These are phyloP conservation scores for Rhodocollybia butyracea DNA, from an alignment of 768 basidiomycete species.

Conservation along the genomic window DNA sequence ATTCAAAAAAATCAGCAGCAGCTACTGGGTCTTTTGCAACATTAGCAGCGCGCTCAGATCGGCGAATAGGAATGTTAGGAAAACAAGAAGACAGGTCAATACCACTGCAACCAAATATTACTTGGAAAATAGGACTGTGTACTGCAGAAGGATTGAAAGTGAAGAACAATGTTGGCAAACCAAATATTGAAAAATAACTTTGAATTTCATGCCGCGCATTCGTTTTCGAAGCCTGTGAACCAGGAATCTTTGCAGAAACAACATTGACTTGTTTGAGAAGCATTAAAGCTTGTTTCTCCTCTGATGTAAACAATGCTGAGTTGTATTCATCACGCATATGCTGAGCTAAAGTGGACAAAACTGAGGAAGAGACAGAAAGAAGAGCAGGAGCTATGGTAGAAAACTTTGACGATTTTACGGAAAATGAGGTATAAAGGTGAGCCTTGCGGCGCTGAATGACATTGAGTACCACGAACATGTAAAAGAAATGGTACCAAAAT, in stretches of 20 bases:
- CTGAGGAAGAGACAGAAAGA: background rate
- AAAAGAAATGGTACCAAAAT: background rate
- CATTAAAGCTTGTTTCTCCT: slow-evolving; percentile 18
- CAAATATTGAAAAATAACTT: slow-evolving; percentile 24
- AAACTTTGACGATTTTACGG: too few species aligned
- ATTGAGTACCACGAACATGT: background rate
- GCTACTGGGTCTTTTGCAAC: slow-evolving; percentile 30
- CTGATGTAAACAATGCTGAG: background rate
- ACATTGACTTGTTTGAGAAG: slow-evolving; percentile 25
- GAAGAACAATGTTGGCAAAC: slow-evolving; percentile 23
- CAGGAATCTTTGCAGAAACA: slow-evolving; percentile 27
- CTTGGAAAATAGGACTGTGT: slow-evolving; percentile 28
- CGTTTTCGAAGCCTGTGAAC: slow-evolving; percentile 26
- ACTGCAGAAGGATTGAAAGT: slow-evolving; percentile 28
- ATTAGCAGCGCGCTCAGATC: slow-evolving; percentile 15
- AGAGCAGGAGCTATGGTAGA: background rate
- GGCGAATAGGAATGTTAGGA: slow-evolving; percentile 13
- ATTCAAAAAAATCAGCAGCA: slow-evolving; percentile 30
- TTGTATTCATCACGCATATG: background rate
- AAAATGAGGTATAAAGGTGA: background rate
- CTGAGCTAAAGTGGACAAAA: background rate
- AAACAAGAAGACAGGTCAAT: slow-evolving; percentile 13
- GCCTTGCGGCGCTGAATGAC: background rate
- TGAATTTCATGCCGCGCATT: slow-evolving; percentile 19
- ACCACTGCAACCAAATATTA: slow-evolving; percentile 16